Conservation (phyloP, 257 asterid genomes). For the Eustoma russellianum region DNA sequence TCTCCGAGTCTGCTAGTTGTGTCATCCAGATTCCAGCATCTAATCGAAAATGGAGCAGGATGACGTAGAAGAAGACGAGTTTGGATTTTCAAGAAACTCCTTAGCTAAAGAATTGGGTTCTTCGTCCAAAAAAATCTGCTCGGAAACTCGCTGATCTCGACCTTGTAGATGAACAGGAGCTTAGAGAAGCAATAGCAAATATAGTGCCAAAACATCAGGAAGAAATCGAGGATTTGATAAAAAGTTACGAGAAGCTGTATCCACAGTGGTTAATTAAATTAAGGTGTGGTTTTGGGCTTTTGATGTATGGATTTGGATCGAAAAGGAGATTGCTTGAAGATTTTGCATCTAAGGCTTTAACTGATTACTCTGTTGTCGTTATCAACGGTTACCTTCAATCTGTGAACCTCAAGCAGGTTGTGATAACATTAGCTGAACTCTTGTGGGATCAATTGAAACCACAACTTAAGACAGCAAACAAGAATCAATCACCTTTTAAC, state of each 20-base stretch:
- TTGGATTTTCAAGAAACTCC: conserved; percentile 86
- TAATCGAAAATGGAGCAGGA: conserved; percentile 34
- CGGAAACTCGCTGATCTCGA: conserved; percentile 59
- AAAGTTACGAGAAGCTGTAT: conserved; percentile 47
- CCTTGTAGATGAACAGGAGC: conserved; percentile 75
- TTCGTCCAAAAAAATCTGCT: conserved; percentile 55
- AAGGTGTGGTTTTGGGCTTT: conserved; percentile 74
- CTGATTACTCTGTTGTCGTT: conserved; percentile 69
- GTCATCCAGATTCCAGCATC: neutral
- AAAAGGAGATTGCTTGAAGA: conserved; percentile 77
- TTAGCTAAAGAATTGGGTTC: conserved; percentile 68
- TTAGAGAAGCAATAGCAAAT: conserved; percentile 55
- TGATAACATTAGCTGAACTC: conserved; percentile 66
- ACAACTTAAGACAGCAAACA: conserved; percentile 32
- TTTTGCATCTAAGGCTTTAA: conserved; percentile 66
- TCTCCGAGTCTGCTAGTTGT: neutral
- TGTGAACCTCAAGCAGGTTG: conserved; percentile 81
- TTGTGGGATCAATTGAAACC: conserved; percentile 69
- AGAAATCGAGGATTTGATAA: conserved; percentile 47
- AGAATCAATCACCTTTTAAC: conserved; percentile 53
- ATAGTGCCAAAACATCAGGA: conserved; percentile 71
- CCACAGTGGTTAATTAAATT: conserved; percentile 57
- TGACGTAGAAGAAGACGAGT: conserved; percentile 63
- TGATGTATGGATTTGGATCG: conserved; percentile 95
- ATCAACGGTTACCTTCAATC: conserved; percentile 87